phyloP scores from a whole-genome alignment of 805 yeast genomes.

The Ogataea corticis region DNA sequence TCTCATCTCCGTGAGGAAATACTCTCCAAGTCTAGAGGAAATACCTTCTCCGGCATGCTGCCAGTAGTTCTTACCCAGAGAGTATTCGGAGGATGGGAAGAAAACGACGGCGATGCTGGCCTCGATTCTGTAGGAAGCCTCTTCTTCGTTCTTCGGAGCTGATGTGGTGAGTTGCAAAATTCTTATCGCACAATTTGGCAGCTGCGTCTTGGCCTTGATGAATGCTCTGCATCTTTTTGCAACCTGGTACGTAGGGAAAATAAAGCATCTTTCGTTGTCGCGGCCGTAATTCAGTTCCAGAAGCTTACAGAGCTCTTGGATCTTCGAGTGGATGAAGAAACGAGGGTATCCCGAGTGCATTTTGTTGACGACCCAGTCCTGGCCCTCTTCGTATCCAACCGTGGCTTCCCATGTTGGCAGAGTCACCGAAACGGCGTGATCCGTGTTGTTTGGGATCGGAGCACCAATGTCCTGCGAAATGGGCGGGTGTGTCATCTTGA shows the following conservation, averaged over 20 bases:
- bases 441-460: constrained; percentile 85
- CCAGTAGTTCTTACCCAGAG: constrained; percentile 86
- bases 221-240: constrained; percentile 88
- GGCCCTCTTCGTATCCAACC: constrained; percentile 90
- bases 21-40: constrained; percentile 87
- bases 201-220: constrained; percentile 47
- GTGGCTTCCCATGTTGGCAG: constrained; percentile 95
- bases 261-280: constrained; percentile 70
- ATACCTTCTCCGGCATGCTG: constrained; percentile 98
- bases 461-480: constrained; percentile 61
- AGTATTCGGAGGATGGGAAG: constrained; percentile 57
- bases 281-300: constrained; percentile 74
- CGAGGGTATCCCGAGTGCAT: constrained; percentile 92
- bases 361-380: constrained; percentile 70
- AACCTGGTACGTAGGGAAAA: constrained; percentile 74
- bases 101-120: constrained; percentile 79
- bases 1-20: constrained; percentile 63
- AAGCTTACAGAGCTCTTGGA: constrained; percentile 53
- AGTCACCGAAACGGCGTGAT: constrained; percentile 93
- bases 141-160: constrained; percentile 60
- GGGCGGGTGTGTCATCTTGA: constrained; percentile 10
- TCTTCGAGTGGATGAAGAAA: constrained; percentile 66
- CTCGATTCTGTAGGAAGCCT: constrained; percentile 58
- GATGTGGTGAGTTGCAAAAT: constrained; percentile 74
- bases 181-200: constrained; percentile 46